Base-by-base conservation (phyloP, 495 filamentous ascomycete genomes). In the Aspergillus conjunctus region DNA sequence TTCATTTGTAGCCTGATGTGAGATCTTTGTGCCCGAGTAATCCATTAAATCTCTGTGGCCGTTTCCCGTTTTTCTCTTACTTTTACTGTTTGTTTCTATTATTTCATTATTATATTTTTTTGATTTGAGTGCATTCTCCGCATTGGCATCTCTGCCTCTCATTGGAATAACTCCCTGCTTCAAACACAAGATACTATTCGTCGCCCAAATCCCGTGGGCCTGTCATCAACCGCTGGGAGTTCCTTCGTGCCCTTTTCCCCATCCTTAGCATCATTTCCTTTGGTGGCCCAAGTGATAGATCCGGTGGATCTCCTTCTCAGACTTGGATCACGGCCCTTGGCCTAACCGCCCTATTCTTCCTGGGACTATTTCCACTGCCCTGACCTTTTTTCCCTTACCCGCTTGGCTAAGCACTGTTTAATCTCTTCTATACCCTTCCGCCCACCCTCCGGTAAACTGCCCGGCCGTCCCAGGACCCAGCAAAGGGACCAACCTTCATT, bases 371-470 rank as follows among this genome's bases (percentile, higher is more conserved):
- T 65, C 60, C 60, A 68, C 61, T 65, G 57, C 59, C 59, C 55
- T 63, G 57, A 56, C 60, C 54, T 34, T 56, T 53, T 54, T 56
- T 60, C 53, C 50, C 49, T 59, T 60, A 61, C 59, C 66, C 58
- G 56, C 63, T 66, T 64, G 66, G 58, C 60, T 65, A 63, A 65
- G 60, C 62, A 63, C 58, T 55, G 64, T 65, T 66, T 64, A 65
- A 65, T 67, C 59, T 68, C 60, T 59, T 60, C 68, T 63, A 64
- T 61, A 61, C 43, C 53, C 66, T 63, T 56, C 26, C 52, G 56
- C 58, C 61, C 62, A 66, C 57, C 53, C 32, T 59, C 56, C 59
- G 51, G 64, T 46, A 63, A 55, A 44, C 51, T 48, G 43, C 56
- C 58, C 62, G 31, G 60, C 55, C 55, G 51, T 65, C 61, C 52